Base-by-base conservation (phyloP, 108 stramenopile species). In the Stephanodiscus minutulus region DNA sequence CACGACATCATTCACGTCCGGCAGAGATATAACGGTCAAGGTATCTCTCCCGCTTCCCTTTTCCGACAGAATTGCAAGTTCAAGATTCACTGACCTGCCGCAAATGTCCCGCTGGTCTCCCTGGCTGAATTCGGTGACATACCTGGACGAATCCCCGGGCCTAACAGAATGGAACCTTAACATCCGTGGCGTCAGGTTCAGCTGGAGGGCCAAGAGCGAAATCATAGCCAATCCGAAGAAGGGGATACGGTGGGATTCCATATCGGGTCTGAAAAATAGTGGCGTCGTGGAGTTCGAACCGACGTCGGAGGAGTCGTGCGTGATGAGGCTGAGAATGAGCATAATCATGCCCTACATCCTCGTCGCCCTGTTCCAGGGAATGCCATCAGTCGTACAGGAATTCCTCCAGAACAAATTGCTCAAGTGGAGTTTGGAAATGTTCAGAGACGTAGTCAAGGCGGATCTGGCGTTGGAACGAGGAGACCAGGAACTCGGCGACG, bases 391-490 rank as follows among this genome's bases (percentile, higher is more conserved):
- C 55, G 73, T 90, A n/a, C 87, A 91, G 66, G 89, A 94, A 52
- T 94, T 91, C 77, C 68, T 94, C 15, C 74, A 88, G 48, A 88
- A 91, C 64, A 94, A 94, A 75, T 61, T 92, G n/a, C 66, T 94
- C 44, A 91, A 91, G 46, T 94, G 93, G 93, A 90, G 89, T 20
- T 64, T 94, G 59, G 93, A 94, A 70, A 94, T 89, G 88, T 94
- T 94, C 62, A 81, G 93, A 55, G 93, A 94, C 62, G 89, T 87
- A 54, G 93, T 94, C 24, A 91, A 91, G 70, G 91, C 87, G n/a
- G 93, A 94, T 53, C 53, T 94, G 48, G 90, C 91, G 21, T 66
- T 94, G 54, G 93, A 94, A 69, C 77, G 89, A 55, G 93, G 93
- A 31, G 89, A 94, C 68, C 73, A 87, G 36, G 93, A 91, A 63